These are phyloP conservation scores for Fraxinus pennsylvanica DNA, from an alignment of 257 asterid species.

Conservation along the genomic window DNA sequence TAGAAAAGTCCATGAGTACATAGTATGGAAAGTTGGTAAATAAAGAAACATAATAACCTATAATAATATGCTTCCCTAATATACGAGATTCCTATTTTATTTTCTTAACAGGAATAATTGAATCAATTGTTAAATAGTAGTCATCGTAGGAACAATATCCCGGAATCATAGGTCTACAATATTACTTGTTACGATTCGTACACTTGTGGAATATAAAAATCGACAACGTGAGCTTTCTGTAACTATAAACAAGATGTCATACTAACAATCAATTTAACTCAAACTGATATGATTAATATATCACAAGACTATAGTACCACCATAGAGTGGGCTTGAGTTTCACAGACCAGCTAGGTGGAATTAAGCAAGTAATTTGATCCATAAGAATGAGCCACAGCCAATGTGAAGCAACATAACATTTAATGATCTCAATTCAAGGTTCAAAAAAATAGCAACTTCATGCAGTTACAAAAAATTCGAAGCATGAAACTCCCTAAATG, in stretches of 20 bases:
- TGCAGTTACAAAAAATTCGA: conserved; percentile 16
- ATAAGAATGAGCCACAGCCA: conserved; percentile 15
- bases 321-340: conserved; percentile 1
- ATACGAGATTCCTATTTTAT: too few species aligned
- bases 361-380: conserved; percentile 24
- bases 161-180: too few species aligned
- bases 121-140: too few species aligned
- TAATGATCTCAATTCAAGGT: conserved; percentile 17
- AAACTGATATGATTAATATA: conserved; percentile 19
- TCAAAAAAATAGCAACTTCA: background rate
- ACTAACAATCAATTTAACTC: conserved; percentile 13
- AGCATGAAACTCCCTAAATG: conserved; percentile 16
- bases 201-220: too few species aligned
- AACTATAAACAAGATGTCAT: conserved; percentile 11
- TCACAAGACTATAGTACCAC: conserved; percentile 17
- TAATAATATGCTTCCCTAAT: too few species aligned
- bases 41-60: too few species aligned
- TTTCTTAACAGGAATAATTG: too few species aligned
- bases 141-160: too few species aligned
- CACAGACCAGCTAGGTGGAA: conserved; percentile 22
- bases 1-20: too few species aligned
- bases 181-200: too few species aligned
- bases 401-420: background rate
- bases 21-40: too few species aligned
- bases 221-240: background rate